A percentile compares a stretch with the other conserved stretches of the same genome.
phyloP scores from a whole-genome alignment of 1,284 basidiomycete genomes.

The Coriolopsis trogii region DNA sequence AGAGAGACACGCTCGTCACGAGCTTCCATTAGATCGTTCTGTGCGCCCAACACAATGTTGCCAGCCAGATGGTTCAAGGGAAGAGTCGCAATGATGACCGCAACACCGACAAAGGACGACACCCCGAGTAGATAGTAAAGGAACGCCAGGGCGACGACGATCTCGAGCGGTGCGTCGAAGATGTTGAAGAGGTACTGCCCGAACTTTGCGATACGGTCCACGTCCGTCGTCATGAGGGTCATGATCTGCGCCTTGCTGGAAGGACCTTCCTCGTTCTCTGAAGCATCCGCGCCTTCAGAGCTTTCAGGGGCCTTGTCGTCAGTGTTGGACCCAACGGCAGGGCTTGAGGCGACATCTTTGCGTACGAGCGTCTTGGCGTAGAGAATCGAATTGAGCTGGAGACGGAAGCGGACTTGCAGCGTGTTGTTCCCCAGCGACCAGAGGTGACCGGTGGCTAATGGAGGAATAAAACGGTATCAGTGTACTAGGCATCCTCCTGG shows the following conservation, averaged over 20 bases:
- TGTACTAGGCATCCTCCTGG: not conserved
- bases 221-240: constrained; percentile 88
- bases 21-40: constrained; percentile 92
- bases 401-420: constrained; percentile 72
- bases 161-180: constrained; percentile 85
- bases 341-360: constrained; percentile 79
- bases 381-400: constrained; percentile 86
- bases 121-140: constrained; percentile 81
- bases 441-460: constrained; percentile 55
- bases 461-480: not conserved
- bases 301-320: constrained; percentile 5
- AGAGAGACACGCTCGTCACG: constrained; percentile 87
- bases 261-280: constrained; percentile 75
- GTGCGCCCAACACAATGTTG: constrained; percentile 79
- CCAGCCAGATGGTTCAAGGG: constrained; percentile 88
- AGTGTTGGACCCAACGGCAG: constrained; percentile 21
- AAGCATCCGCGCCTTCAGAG: constrained; percentile 35
- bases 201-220: constrained; percentile 87
- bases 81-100: constrained; percentile 80
- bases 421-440: constrained; percentile 76
- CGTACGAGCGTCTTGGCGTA: constrained; percentile 89
- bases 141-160: constrained; percentile 79
- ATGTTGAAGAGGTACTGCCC: constrained; percentile 77
- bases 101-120: constrained; percentile 81
- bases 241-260: constrained; percentile 90